Conservation (phyloP, 352 stramenopile species). For the Phytophthora ramorum region DNA sequence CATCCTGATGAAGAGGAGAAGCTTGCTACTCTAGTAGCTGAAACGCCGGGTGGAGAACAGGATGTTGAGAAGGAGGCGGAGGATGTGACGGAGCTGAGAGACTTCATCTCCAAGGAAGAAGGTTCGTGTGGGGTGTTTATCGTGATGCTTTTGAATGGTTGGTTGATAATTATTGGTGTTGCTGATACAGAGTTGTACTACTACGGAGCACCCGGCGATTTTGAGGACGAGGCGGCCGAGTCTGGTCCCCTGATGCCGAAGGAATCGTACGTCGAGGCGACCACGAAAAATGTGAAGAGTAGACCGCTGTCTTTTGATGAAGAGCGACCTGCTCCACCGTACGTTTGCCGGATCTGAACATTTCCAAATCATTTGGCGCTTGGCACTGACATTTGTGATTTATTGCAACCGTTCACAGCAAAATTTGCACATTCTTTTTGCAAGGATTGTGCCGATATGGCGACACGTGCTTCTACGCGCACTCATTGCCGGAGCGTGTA, state of each 20-base stretch:
- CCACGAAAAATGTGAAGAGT: slow-evolving; percentile 53
- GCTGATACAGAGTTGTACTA: slow-evolving; percentile 69
- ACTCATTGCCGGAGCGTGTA: slow-evolving; percentile 55
- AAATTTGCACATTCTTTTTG: slow-evolving; percentile 86
- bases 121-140: slow-evolving; percentile 26
- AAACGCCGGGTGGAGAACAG: slow-evolving; percentile 24
- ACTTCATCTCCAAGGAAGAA: slow-evolving; percentile 87
- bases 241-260: slow-evolving; percentile 32
- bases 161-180: slow-evolving; percentile 3
- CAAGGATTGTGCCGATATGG: slow-evolving; percentile 85
- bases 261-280: slow-evolving; percentile 64
- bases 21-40: slow-evolving; percentile 7
- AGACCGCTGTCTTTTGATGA: slow-evolving; percentile 43
- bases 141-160: not conserved
- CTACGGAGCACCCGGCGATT: slow-evolving; percentile 78
- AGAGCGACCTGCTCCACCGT: slow-evolving; percentile 58
- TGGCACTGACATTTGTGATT: slow-evolving; percentile 4
- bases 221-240: slow-evolving; percentile 40
- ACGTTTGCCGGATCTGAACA: slow-evolving; percentile 23
- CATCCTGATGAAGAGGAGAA: slow-evolving; percentile 47
- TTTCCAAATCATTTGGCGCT: not conserved
- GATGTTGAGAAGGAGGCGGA: slow-evolving; percentile 23
- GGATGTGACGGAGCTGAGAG: slow-evolving; percentile 60
- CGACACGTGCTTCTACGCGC: slow-evolving; percentile 83
- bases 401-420: slow-evolving; percentile 41